phyloP scores from a whole-genome alignment of 257 asterid species.

The Nicotiana tabacum region DNA sequence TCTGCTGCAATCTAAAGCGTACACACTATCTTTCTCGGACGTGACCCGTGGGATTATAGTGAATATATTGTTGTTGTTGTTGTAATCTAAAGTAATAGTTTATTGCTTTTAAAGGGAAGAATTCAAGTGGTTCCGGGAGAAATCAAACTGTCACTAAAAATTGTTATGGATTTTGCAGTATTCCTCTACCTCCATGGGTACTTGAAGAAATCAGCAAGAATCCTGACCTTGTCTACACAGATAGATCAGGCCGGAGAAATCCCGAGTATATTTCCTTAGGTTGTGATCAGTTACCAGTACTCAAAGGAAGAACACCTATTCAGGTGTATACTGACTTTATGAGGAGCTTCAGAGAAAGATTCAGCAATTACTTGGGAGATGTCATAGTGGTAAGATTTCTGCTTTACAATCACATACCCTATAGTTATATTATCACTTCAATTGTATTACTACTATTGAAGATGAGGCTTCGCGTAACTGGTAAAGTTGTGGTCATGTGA shows the following conservation, averaged over 20 bases:
- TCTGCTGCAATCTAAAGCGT: neutral
- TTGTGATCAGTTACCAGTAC: conserved; percentile 68
- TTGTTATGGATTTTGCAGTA: conserved; percentile 37
- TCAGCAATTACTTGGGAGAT: conserved; percentile 54
- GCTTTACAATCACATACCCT: neutral
- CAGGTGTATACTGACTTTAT: conserved; percentile 81
- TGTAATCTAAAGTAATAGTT: neutral
- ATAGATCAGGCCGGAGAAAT: conserved; percentile 73
- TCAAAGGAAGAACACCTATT: conserved; percentile 85
- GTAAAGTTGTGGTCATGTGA: no score
- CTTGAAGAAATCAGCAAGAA: conserved; percentile 86
- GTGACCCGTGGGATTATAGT: no score
- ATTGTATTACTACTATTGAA: no score
- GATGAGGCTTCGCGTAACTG: no score
- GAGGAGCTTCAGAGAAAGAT: conserved; percentile 69
- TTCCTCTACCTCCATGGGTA: conserved; percentile 93
- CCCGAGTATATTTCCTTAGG: conserved; percentile 90
- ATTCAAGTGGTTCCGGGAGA: no score
- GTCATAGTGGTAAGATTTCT: conserved; percentile 53
- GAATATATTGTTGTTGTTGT: no score
- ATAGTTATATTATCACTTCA: neutral
- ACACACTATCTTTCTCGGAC: no score
- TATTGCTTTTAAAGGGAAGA: no score
- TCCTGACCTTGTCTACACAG: conserved; percentile 80
- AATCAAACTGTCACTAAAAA: neutral